Evolutionary conservation across 139 green algal species (phyloP), one percentile per base, ranked within the genome.

Genomic region (Raphidocelis subcapitata): DNA sequence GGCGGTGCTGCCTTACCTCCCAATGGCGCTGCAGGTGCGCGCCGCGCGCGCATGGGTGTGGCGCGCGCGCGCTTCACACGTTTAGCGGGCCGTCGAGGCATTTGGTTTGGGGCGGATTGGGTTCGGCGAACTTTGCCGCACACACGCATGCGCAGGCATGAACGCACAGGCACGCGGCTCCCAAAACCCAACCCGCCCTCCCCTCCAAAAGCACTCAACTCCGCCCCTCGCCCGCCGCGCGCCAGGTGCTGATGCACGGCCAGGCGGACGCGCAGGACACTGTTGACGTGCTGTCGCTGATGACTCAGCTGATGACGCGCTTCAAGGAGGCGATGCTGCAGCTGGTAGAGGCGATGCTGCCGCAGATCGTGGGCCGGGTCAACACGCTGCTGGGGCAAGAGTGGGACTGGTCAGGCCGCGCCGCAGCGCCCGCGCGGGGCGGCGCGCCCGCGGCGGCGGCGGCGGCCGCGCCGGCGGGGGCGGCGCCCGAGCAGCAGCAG

Each of bases 381-480:
- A 86, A 92, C 70, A 49, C 59, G 1, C 49, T 91, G 35, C 81
- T 96, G 23, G 70, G 79, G 31, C 20, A 67, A 10, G 76, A 89
- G 51, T 96, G 88, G 88, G 92, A 96, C 82, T 97, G 92, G 92
- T 88, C 72, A 18, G 91, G 92, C 20, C 75, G 75, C 18, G 47
- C 36, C 37, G 79, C 76, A 32, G 62, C 67, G 21, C 77, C 81
- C 37, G 66, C 73, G 23, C 8, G 70, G 60, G 20, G 47, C 55
- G 70, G 31, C 37, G 67, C 67, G 62, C 5, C 31, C 20, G 28
- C 32, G 54, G 66, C 51, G 51, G 69, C 69, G 21, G 12, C 24
- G 26, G 66, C 66, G 33, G 66, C 66, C 23, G 57, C 35, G 26
- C 55, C 69, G 56, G 28, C 46, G 56, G 46, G 28, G 2, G 32